Evolutionary conservation across 1,139 yeast genomes (phyloP), one percentile per base, ranked within the genome.

Genomic region (Sugiyamaella novakii): DNA sequence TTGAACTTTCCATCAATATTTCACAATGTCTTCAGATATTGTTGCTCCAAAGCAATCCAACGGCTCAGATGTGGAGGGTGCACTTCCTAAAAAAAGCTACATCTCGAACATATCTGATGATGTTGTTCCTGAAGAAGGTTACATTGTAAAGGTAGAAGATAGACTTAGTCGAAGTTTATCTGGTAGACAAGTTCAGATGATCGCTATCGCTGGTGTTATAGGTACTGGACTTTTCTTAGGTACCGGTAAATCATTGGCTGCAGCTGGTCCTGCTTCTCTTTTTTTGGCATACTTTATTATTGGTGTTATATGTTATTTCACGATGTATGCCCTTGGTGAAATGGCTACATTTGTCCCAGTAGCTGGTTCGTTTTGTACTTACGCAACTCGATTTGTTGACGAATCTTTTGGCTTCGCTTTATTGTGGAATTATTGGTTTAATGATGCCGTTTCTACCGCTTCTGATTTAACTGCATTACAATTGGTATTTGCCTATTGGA

Each of bases 361-460:
- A 54, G 72, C 83, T 2, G 87, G 87, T 3, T 79, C 84, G 0
- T 82, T 82, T 59, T 77, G 84, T 46, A 71, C 82, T 0, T 82
- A 76, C 59, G 82, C 86, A 6, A 70, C 73, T 34, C 70, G 83
- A 48, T 82, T 77, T 62, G 84, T 83, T 7, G 76, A 79, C 54
- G 83, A 79, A 11, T 75, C 84, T 10, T 73, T 81, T 54, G 86
- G 85, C 0, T 81, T 81, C 63, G 83, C 87, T 2, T 71, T 81
- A 39, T 72, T 80, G 58, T 70, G 76, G 65, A 81, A 81, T 62
- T 82, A 82, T 64, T 80, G 84, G 84, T 76, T 80, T 61, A 80
- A 80, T 57, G 84, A 80, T 63, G 83, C 83, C 5, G 76, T 80
- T 19, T 76, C 82, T 1, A 81, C 80, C 2, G 85, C 85, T 1